Base-by-base conservation (phyloP, 371 early-diverging fungal species). In the Dentiscutata heterogama region DNA sequence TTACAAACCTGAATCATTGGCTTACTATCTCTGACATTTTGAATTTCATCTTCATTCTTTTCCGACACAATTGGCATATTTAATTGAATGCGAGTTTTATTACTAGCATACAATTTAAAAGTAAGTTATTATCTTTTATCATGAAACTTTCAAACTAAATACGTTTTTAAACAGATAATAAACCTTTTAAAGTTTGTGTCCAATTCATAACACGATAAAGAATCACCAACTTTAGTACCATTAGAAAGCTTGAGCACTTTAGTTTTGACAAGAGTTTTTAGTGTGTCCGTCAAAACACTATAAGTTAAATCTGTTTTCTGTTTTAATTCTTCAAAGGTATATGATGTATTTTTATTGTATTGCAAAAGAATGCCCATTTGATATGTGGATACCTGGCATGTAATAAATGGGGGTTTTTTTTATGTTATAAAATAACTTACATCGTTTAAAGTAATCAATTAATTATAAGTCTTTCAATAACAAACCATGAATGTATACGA, bases 311-410 rank as follows among this genome's bases (percentile, higher is more conserved):
- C 94, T 1, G 98, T 99, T 46, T 86, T 88, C 16, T 86, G 84
- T 25, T 89, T 86, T 35, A 95, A 86, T 50, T 95, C 94, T 78
- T 92, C 90, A 71, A 88, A 92, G 1, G 93, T 90, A 82, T 92
- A 94, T 27, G 88, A 86, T 27, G 89, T 87, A 5, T 87, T 89
- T 31, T 88, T 89, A 85, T 96, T 95, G 89, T 94, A 97, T 83
- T 95, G 94, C 63, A 96, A 87, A 42, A 98, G 89, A 22, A 98
- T 90, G 50, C 94, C 97, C 94, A 97, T 95, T 86, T 97, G 97
- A 84, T 94, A 97, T 6, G 94, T 94, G 50, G 95, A 94, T 6
- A 95, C 94, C 85, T 88, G 78, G 76, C 50, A 16, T 50, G 29
- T 18, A 13, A n/a, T n/a, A n/a, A n/a, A n/a, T n/a, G n/a, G n/a